A percentile compares a stretch with the other conserved stretches of the same genome.
phyloP scores from a whole-genome alignment of 2,329 filamentous ascomycete species.

The Ophiocordyceps unilateralis region DNA sequence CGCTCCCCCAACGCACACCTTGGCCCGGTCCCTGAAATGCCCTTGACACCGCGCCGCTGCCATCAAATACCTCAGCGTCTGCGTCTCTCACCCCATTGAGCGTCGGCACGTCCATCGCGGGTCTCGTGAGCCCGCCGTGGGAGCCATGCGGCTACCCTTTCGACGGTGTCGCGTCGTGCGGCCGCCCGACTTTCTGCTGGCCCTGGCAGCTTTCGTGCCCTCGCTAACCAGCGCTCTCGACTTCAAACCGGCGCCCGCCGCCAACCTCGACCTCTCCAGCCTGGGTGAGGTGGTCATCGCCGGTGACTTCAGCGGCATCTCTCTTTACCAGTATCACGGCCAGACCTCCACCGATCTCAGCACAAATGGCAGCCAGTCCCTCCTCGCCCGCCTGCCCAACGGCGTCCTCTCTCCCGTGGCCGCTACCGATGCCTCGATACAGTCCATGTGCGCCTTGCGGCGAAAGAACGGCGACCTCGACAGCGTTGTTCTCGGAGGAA shows the following conservation, averaged over 20 bases:
- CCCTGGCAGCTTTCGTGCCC: conserved; percentile 22
- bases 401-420: conserved; percentile 62
- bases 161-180: conserved; percentile 24
- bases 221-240: conserved; percentile 31
- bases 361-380: conserved; percentile 63
- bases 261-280: conserved; percentile 60
- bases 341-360: conserved; percentile 53
- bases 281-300: conserved; percentile 73
- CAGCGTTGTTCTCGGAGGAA: conserved; percentile 77
- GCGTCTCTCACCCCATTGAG: neutral
- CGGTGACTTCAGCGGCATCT: conserved; percentile 83
- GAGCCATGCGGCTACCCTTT: conserved; percentile 31
- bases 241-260: conserved; percentile 44
- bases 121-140: conserved; percentile 5
- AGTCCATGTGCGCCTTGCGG: conserved; percentile 71
- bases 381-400: conserved; percentile 71
- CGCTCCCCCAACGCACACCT: neutral
- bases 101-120: neutral
- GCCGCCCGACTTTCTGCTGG: conserved; percentile 18
- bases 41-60: neutral
- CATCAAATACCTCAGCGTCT: neutral
- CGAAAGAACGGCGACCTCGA: conserved; percentile 45
- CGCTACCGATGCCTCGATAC: conserved; percentile 67
- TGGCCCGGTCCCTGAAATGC: conserved; percentile 1
- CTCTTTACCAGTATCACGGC: conserved; percentile 69